These are phyloP conservation scores for Turritis glabra DNA, from an alignment of 345 rosid genomes.

Conservation along the genomic window DNA sequence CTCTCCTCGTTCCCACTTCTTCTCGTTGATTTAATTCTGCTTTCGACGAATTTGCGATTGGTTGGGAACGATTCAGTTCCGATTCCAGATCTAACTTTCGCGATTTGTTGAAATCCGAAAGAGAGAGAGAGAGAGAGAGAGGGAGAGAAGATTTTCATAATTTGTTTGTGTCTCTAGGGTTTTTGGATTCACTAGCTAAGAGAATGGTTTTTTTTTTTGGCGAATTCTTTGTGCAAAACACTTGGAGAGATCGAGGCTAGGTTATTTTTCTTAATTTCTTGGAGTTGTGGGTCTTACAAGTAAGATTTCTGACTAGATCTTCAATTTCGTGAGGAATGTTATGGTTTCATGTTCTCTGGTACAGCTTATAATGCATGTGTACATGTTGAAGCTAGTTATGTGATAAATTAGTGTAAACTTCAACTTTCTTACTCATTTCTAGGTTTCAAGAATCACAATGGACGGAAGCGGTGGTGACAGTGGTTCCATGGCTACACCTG, in stretches of 20 bases:
- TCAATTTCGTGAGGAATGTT: neutral
- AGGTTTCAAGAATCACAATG: constrained; percentile 54
- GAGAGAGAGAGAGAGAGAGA: neutral
- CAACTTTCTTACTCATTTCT: neutral
- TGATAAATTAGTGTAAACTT: neutral
- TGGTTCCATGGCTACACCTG: constrained; percentile 57
- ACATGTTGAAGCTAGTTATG: neutral
- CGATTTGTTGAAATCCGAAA: neutral
- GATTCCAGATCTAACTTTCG: constrained; percentile 3
- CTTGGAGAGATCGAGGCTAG: neutral
- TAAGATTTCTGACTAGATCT: neutral
- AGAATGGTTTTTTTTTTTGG: neutral
- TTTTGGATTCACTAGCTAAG: neutral
- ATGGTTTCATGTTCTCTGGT: neutral
- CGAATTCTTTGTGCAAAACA: neutral
- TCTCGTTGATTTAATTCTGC: neutral
- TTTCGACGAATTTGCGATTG: neutral
- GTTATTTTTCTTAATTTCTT: neutral
- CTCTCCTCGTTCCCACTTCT: neutral
- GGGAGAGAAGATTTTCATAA: too few relatives aligned
- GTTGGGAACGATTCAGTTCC: neutral
- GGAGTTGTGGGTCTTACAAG: neutral
- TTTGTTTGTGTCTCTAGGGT: neutral
- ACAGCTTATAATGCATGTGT: neutral
- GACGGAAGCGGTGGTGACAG: constrained; percentile 72